Evolutionary conservation across 192 early-diverging fungal genomes (phyloP).

Genomic region (Anaeromyces robustus): DNA sequence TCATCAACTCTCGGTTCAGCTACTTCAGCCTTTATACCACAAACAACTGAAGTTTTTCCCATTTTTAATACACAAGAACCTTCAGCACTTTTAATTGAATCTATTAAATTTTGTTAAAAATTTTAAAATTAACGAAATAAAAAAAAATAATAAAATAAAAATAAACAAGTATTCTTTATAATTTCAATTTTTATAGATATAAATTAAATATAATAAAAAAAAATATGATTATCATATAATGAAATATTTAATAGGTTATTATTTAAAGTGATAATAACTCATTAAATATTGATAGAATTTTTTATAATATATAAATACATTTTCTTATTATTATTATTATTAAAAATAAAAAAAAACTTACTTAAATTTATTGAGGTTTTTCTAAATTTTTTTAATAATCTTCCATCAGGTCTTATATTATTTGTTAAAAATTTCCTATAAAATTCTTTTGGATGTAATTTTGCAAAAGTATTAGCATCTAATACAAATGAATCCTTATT

Average conservation of each 20-base stretch:
- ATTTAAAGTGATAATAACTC: too few species aligned
- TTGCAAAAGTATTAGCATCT: constrained; percentile 55
- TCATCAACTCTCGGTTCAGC: constrained; percentile 51
- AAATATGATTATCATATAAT: too few species aligned
- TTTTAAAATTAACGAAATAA: not conserved
- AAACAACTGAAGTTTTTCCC: constrained; percentile 78
- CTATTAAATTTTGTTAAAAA: constrained; percentile 12
- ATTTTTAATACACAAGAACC: constrained; percentile 76
- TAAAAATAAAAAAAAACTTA: constrained; percentile 1
- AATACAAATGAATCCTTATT: too few species aligned
- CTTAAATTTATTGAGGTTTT: constrained; percentile 43
- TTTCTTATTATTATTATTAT: not conserved
- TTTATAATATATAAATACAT: too few species aligned
- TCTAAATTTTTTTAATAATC: constrained; percentile 52
- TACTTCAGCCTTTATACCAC: constrained; percentile 91
- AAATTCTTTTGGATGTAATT: constrained; percentile 76
- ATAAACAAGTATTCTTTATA: too few species aligned
- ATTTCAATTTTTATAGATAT: too few species aligned
- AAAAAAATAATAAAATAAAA: too few species aligned
- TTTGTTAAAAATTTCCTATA: constrained; percentile 66
- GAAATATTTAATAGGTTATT: too few species aligned
- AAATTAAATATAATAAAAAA: too few species aligned
- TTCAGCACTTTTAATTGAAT: constrained; percentile 57
- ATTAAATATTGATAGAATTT: too few species aligned
- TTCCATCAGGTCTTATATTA: constrained; percentile 66